Conservation (phyloP, 768 basidiomycete species). For the Suillus cothurnatus region DNA sequence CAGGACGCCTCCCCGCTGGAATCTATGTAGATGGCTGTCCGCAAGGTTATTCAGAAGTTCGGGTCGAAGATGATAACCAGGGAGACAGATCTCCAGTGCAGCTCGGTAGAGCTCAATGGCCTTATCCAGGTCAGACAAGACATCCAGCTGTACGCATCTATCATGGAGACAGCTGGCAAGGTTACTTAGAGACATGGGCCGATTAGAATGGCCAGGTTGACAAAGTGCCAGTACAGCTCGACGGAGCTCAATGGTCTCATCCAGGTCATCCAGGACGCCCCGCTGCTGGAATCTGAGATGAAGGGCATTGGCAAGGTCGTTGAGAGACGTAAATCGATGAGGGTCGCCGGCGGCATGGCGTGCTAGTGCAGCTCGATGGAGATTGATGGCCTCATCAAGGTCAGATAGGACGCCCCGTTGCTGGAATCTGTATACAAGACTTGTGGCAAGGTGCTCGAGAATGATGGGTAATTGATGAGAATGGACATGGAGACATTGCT, state of each 20-base stretch:
- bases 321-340: not conserved
- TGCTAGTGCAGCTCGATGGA: not conserved
- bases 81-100: slow-evolving; percentile 11
- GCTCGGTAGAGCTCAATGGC: slow-evolving; percentile 6
- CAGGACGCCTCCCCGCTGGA: slow-evolving; percentile 8
- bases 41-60: slow-evolving; percentile 18
- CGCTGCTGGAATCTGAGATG: not conserved
- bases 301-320: not conserved
- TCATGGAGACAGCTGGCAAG: slow-evolving; percentile 15
- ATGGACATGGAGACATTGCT: not conserved
- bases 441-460: slow-evolving; percentile 18
- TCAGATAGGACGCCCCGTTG: slow-evolving; percentile 9
- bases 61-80: slow-evolving; percentile 13
- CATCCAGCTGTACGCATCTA: slow-evolving; percentile 8
- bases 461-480: not conserved
- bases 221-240: slow-evolving; percentile 3
- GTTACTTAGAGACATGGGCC: slow-evolving; percentile 12
- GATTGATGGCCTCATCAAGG: not conserved
- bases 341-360: not conserved
- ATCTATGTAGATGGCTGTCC: slow-evolving; percentile 11
- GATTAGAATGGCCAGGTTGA: slow-evolving; percentile 16
- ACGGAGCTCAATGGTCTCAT: slow-evolving; percentile 2
- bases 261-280: not conserved
- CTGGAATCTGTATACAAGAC: slow-evolving; percentile 23
- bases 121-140: slow-evolving; percentile 17